A percentile compares a stretch with the other conserved stretches of the same genome.
phyloP scores from a whole-genome alignment of 148 eudicot genomes.

The Amaranthus cruentus region DNA sequence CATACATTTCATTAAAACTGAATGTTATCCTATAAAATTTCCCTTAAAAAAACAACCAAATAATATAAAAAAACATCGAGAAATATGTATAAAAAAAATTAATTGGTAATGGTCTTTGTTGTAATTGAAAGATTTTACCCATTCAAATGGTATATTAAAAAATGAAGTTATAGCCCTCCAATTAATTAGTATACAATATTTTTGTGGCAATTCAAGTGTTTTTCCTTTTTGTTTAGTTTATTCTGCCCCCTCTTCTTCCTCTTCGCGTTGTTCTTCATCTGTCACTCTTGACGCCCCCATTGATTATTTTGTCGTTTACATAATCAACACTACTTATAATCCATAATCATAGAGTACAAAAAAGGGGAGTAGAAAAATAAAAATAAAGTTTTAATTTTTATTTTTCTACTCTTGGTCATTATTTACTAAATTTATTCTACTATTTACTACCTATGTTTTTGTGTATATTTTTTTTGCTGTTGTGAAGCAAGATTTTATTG shows the following conservation, averaged over 20 bases:
- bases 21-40: too few relatives aligned
- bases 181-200: not conserved
- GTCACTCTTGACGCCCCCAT: conserved; percentile 26
- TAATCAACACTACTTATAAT: conserved; percentile 21
- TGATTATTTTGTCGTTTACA: conserved; percentile 43
- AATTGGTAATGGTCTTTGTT: too few relatives aligned
- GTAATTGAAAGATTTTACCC: too few relatives aligned
- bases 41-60: too few relatives aligned
- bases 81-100: too few relatives aligned
- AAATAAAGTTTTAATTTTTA: conserved; percentile 21
- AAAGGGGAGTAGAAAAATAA: not conserved
- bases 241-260: not conserved
- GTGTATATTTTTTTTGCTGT: conserved; percentile 17
- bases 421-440: not conserved
- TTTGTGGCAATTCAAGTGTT: too few relatives aligned
- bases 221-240: not conserved
- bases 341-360: conserved; percentile 23
- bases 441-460: conserved; percentile 24
- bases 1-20: too few relatives aligned
- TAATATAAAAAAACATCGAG: too few relatives aligned
- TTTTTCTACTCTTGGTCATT: not conserved
- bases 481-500: conserved; percentile 26
- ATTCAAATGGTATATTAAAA: too few relatives aligned
- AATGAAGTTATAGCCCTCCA: not conserved
- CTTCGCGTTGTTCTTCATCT: conserved; percentile 21